Evolutionary conservation across 345 rosid genomes (phyloP).

Genomic region (Angophora floribunda): DNA sequence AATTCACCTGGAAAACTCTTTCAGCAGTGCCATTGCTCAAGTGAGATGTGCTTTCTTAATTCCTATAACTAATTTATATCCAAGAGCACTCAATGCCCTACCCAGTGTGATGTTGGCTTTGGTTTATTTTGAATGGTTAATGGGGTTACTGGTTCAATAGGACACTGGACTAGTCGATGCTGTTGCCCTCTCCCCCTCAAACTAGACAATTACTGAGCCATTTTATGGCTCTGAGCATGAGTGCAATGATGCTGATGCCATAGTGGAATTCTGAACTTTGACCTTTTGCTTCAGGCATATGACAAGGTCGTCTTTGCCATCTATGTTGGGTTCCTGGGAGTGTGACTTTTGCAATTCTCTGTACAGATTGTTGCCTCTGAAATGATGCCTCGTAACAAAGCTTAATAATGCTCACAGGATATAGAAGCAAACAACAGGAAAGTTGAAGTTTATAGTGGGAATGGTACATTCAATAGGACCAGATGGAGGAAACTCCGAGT

Average conservation of each 20-base stretch:
- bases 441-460: slow-evolving; percentile 31
- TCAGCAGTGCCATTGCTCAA: background rate
- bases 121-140: background rate
- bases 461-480: slow-evolving; percentile 18
- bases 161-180: background rate
- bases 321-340: background rate
- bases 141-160: rapidly evolving
- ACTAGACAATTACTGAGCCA: background rate
- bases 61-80: background rate
- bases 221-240: background rate
- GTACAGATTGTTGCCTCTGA: background rate
- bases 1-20: background rate
- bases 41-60: background rate
- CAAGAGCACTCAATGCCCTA: background rate
- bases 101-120: background rate
- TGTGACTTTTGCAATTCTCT: rapidly evolving
- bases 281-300: background rate
- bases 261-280: background rate
- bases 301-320: background rate
- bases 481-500: slow-evolving; percentile 75
- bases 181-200: background rate
- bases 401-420: slow-evolving; percentile 44
- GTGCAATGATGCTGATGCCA: background rate
- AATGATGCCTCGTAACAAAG: background rate
- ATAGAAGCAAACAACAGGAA: slow-evolving; percentile 78